Evolutionary conservation across 2,329 filamentous ascomycete species (phyloP).

Genomic region (Calonectria pauciramosa): DNA sequence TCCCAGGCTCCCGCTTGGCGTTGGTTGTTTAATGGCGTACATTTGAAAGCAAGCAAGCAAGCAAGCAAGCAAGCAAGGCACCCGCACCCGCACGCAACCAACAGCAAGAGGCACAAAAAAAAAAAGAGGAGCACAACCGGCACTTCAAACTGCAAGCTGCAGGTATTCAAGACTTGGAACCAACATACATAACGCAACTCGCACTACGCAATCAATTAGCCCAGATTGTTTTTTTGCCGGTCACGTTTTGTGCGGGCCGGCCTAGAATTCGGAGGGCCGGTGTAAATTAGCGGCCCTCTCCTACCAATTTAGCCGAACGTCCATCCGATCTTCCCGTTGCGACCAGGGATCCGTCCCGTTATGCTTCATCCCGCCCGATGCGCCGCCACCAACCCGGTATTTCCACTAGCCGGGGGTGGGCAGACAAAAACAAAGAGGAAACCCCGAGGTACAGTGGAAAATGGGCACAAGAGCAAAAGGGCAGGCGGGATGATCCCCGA

Average conservation of each 20-base stretch:
- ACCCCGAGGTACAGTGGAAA: not conserved
- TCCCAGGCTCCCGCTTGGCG: not conserved
- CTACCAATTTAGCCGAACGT: not conserved
- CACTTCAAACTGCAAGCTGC: not conserved
- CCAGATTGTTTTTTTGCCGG: not conserved
- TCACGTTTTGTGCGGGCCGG: not conserved
- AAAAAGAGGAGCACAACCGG: not conserved
- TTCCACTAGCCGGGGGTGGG: not conserved
- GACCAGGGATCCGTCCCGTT: conserved; percentile 18
- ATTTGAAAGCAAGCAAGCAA: not conserved
- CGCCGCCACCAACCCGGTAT: conserved; percentile 6
- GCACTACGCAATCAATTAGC: not conserved
- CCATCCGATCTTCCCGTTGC: conserved; percentile 26
- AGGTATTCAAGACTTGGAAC: not conserved
- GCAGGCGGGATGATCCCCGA: conserved; percentile 6
- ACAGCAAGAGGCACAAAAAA: not conserved
- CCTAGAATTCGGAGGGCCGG: not conserved
- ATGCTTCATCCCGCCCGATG: conserved; percentile 17
- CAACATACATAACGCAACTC: conserved; percentile 2
- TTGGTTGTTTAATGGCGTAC: conserved; percentile 2
- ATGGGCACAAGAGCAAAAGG: not conserved
- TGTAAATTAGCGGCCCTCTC: not conserved
- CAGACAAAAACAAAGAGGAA: not conserved
- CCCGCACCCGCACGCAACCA: not conserved
- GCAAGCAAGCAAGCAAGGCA: not conserved